Base-by-base conservation (phyloP, 768 basidiomycete species). In the Cystoderma amianthinum region DNA sequence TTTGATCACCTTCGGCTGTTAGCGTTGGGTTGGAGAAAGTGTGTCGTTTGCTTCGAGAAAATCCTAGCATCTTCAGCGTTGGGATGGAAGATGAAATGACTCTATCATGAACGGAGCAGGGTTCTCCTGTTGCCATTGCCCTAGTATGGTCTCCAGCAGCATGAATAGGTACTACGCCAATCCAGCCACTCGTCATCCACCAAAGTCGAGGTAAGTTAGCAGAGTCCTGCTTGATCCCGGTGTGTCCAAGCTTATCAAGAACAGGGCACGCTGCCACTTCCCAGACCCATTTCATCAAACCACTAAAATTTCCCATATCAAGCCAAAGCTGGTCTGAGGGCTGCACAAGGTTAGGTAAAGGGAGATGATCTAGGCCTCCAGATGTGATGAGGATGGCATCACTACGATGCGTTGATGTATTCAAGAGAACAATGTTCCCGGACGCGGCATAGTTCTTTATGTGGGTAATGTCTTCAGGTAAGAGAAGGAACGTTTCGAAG, bases 51-150 rank as follows among this genome's bases (percentile, higher is more conserved):
- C n/a, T 36, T 30, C 50, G 32, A 2, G 40, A 39, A 24, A 44
- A 46, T n/a, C 41, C 46, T 23, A 52, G 41, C 2, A 41, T 38
- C n/a, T 46, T 47, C 3, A 52, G 39, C 15, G 51, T 49, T 25
- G 51, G 51, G 32, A 44, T 48, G 22, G 49, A 52, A 4, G 51
- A 49, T 2, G 48, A 50, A 10, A 52, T 36, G 1, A 39, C 46
- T 19, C 51, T 39, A 20, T 47, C 51, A 13, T 47, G 21, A 4
- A 52, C 48, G 5, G 44, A 43, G 28, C 48, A 49, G 17, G 44
- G 24, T 22, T 45, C 46, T 11, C 48, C 44, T 1, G 38, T 43
- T 18, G 28, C 23, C 36, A 28, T 19, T 5, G 48, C 51, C 24
- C 21, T 18, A 10, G 23, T 38, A 23, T 49, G 46, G 35, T 52